phyloP scores from a whole-genome alignment of 805 yeast species.

The Zygosaccharomyces gambellarensis region DNA sequence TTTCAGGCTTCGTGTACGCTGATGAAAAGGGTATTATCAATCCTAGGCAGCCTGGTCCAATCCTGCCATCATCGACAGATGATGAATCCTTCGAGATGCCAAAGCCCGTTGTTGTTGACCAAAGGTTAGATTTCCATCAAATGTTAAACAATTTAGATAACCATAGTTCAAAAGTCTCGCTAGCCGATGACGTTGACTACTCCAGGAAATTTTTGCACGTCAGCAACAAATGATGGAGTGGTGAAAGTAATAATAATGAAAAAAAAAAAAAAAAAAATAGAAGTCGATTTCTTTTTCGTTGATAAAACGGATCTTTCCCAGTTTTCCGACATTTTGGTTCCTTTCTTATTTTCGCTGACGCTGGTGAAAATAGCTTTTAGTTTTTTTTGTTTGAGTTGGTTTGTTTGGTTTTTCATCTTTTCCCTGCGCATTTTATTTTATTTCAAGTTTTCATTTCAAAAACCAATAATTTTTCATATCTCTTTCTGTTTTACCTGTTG shows the following conservation, averaged over 20 bases:
- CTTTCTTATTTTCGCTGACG: not conserved
- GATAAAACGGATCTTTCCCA: not conserved
- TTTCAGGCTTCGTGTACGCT: conserved; percentile 20
- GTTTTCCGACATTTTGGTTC: not conserved
- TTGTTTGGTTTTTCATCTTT: not conserved
- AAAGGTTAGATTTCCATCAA: conserved; percentile 34
- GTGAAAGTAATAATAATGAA: too few relatives aligned
- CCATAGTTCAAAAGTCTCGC: conserved; percentile 26
- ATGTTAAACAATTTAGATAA: conserved; percentile 13
- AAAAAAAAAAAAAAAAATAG: too few relatives aligned
- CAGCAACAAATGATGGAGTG: conserved; percentile 29
- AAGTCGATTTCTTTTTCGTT: not conserved
- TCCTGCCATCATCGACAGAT: conserved; percentile 5
- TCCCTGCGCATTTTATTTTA: not conserved
- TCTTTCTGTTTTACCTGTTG: not conserved
- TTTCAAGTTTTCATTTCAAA: not conserved
- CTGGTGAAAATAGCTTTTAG: not conserved
- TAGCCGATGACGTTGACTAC: conserved; percentile 48
- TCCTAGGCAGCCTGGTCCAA: conserved; percentile 4
- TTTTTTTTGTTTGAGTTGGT: not conserved
- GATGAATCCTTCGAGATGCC: conserved; percentile 19
- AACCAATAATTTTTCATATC: not conserved
- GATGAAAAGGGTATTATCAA: conserved; percentile 23
- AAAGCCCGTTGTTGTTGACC: conserved; percentile 36
- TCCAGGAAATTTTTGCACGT: conserved; percentile 45